Percentiles rank a stretch among this genome's conserved stretches.
These are phyloP conservation scores for Epichloe baconii DNA, from an alignment of 2,329 filamentous ascomycete species.

Conservation along the genomic window DNA sequence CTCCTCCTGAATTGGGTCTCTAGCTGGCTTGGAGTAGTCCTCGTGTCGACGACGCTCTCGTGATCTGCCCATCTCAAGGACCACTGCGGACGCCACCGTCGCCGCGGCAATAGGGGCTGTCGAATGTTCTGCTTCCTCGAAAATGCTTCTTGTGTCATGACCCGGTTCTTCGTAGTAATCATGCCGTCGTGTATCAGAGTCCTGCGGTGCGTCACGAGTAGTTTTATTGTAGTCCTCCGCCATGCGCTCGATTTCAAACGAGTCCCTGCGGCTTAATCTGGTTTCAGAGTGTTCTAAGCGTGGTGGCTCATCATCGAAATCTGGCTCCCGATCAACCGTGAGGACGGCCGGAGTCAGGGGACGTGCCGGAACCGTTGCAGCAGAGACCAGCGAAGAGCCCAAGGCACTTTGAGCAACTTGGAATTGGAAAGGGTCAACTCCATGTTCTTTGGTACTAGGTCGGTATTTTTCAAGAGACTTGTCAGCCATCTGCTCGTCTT, in stretches of 20 bases:
- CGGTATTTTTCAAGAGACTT: slow-evolving; percentile 4
- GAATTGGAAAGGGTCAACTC: slow-evolving; percentile 44
- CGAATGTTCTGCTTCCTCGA: slow-evolving; percentile 32
- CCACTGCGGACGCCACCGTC: slow-evolving; percentile 33
- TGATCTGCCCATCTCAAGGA: slow-evolving; percentile 26
- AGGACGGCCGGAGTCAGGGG: slow-evolving; percentile 37
- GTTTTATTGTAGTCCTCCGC: slow-evolving; percentile 18
- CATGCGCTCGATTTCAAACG: slow-evolving; percentile 30
- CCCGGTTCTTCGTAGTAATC: slow-evolving; percentile 25
- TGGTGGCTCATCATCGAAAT: slow-evolving; percentile 28
- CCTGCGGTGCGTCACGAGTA: slow-evolving; percentile 8
- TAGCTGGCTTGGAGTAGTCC: slow-evolving; percentile 14
- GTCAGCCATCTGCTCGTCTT: slow-evolving; percentile 16
- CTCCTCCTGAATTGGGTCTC: slow-evolving; percentile 40
- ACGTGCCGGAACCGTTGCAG: slow-evolving; percentile 12
- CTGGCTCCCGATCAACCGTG: slow-evolving; percentile 41
- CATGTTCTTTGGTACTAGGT: slow-evolving; percentile 8
- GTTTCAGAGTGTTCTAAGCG: slow-evolving; percentile 15
- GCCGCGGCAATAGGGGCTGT: slow-evolving; percentile 35
- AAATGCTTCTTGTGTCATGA: slow-evolving; percentile 30
- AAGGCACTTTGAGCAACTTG: slow-evolving; percentile 38
- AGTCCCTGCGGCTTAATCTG: slow-evolving; percentile 36
- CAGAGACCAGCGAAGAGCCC: background rate
- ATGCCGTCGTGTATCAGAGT: slow-evolving; percentile 11
- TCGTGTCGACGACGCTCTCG: slow-evolving; percentile 19